A percentile compares a stretch with the other conserved stretches of the same genome.
phyloP scores from a whole-genome alignment of 164 flowering plant species.

The Umbellularia californica region DNA sequence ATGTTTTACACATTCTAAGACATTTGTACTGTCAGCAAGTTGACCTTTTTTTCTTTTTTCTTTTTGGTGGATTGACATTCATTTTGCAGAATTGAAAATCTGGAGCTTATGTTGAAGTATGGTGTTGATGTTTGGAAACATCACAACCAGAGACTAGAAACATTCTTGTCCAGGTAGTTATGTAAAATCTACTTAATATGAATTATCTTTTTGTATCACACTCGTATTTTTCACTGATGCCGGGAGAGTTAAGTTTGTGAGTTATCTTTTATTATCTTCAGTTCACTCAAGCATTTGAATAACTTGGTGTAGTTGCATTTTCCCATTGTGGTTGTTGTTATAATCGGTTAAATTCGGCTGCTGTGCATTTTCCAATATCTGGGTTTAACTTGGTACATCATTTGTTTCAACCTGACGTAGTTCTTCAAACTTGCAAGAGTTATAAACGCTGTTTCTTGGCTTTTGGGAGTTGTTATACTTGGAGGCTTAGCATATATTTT shows the following conservation, averaged over 20 bases:
- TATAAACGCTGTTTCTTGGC: too few species aligned
- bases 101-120: slow-evolving; percentile 81
- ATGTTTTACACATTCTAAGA: neutral
- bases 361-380: neutral
- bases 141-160: slow-evolving; percentile 75
- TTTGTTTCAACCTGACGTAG: neutral
- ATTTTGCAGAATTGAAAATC: slow-evolving; percentile 74
- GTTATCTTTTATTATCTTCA: too few species aligned
- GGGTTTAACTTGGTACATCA: neutral
- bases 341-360: neutral
- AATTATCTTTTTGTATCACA: neutral
- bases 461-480: too few species aligned
- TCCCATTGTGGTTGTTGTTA: neutral
- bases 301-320: too few species aligned
- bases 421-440: neutral
- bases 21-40: neutral
- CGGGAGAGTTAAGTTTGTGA: too few species aligned
- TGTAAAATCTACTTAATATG: slow-evolving; percentile 1
- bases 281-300: too few species aligned
- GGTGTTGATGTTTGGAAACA: slow-evolving; percentile 89
- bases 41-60: neutral
- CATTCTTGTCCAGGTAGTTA: slow-evolving; percentile 63
- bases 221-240: too few species aligned
- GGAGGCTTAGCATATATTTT: too few species aligned
- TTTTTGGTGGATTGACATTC: neutral